phyloP scores from a whole-genome alignment of 1,284 basidiomycete species.

The Sporisorium graminicola region DNA sequence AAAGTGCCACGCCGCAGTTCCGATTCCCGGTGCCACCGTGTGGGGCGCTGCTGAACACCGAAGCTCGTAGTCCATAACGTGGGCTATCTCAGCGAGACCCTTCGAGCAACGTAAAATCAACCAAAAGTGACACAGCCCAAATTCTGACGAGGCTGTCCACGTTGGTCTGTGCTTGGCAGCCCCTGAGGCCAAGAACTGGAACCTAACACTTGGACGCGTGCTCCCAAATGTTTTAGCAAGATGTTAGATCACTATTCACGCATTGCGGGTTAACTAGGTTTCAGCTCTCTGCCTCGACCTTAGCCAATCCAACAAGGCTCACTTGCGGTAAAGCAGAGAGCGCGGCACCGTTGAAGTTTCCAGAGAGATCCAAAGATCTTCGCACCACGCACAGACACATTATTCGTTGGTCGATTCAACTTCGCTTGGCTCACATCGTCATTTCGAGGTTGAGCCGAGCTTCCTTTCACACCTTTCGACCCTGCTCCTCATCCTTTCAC shows the following conservation, averaged over 20 bases:
- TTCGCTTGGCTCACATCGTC: conserved; percentile 7
- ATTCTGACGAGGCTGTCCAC: neutral
- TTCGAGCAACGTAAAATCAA: neutral
- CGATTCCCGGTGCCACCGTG: conserved; percentile 20
- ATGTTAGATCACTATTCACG: conserved; percentile 5
- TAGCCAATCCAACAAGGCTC: conserved; percentile 2
- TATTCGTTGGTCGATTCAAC: neutral
- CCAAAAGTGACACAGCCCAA: conserved; percentile 1
- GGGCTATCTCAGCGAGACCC: conserved; percentile 3
- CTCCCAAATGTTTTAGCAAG: too few relatives aligned
- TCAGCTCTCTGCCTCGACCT: neutral
- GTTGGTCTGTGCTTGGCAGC: conserved; percentile 2
- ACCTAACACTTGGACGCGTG: neutral
- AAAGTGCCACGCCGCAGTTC: conserved; percentile 20
- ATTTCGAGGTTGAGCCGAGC: conserved; percentile 2
- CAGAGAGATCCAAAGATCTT: too few relatives aligned
- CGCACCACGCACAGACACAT: conserved; percentile 10
- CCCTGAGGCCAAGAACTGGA: neutral
- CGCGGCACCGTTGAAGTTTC: too few relatives aligned
- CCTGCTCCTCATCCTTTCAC: too few relatives aligned
- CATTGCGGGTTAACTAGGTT: neutral
- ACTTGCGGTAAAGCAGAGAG: too few relatives aligned
- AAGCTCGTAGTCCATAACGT: neutral
- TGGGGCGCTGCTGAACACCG: too few relatives aligned
- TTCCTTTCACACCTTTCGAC: conserved; percentile 11